Conservation (phyloP, 345 rosid species). For the Hibiscus mutabilis region DNA sequence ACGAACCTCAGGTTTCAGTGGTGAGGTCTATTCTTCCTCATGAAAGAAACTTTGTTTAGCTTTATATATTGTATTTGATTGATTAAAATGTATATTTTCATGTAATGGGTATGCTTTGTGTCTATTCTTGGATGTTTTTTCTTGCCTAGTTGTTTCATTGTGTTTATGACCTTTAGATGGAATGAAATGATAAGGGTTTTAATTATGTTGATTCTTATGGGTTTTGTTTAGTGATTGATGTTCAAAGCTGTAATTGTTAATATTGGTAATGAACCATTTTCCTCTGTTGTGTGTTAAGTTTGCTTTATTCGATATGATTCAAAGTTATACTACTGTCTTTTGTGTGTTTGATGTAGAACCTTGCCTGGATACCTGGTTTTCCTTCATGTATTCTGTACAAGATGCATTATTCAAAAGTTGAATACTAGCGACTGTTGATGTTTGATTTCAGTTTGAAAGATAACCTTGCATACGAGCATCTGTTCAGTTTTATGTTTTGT, state of each 20-base stretch:
- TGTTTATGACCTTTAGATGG: neutral
- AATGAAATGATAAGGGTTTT: neutral
- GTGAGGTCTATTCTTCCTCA: slow-evolving; percentile 22
- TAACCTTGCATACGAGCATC: neutral
- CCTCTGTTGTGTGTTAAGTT: neutral
- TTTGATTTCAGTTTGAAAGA: neutral
- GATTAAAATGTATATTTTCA: neutral
- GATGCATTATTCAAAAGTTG: neutral
- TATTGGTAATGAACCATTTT: too few species aligned
- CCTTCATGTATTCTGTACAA: neutral
- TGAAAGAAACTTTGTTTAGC: neutral
- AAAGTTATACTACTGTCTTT: neutral
- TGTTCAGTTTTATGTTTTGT: neutral
- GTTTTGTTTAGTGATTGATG: neutral
- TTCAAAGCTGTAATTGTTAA: neutral
- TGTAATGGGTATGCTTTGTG: neutral
- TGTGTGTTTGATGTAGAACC: neutral
- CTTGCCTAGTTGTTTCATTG: neutral
- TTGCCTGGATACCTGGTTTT: neutral
- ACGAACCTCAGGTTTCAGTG: slow-evolving; percentile 42
- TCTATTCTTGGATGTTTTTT: neutral
- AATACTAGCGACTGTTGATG: neutral
- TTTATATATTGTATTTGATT: neutral
- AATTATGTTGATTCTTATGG: neutral
- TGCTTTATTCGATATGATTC: neutral